Evolutionary conservation across 148 eudicot species (phyloP), one percentile per base, ranked within the genome.

Genomic region (Rheum nobile): DNA sequence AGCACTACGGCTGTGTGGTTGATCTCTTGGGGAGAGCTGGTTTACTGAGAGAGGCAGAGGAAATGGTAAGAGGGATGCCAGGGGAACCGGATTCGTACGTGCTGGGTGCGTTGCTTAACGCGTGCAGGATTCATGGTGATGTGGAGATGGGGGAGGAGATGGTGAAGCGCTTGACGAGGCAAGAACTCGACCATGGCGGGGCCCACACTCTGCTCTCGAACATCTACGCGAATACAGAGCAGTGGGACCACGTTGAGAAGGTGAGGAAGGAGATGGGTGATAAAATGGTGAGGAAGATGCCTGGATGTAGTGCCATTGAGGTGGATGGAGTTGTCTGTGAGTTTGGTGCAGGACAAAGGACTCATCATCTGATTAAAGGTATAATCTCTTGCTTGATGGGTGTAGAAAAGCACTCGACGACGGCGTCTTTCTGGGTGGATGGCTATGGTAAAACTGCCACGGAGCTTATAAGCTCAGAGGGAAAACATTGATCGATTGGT

Each of bases 21-120:
- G 97, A 89, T 74, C 90, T 91, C n/a, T 68, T 91, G 57, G 91
- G 88, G 12, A 75, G 90, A 67, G 83, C 86, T 0, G 97, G 94
- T 11, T 54, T 85, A 83, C 72, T 91, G 32, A 71, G 84, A 70
- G 85, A 87, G 70, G 91, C 94, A 31, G 83, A 75, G 76, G 57
- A 83, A 14, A 42, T 89, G 52, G 78, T 86, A 32, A 76, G 37
- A 41, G 72, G 68, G 34, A 89, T 89, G 92, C 82, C 89, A 1
- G 78, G 76, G 79, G 81, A 80, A 63, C 88, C 89, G 0, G 94
- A 89, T 83, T 74, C 85, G 21, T 84, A 80, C 69, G 90, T 85
- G 22, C 48, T 85, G 78, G 89, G 91, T 35, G 90, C 94, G 26
- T 55, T 91, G 46, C 88, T 88, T 10, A 84, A 80, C 76, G 94